phyloP scores from a whole-genome alignment of 345 rosid genomes.

The Arabis alpina region DNA sequence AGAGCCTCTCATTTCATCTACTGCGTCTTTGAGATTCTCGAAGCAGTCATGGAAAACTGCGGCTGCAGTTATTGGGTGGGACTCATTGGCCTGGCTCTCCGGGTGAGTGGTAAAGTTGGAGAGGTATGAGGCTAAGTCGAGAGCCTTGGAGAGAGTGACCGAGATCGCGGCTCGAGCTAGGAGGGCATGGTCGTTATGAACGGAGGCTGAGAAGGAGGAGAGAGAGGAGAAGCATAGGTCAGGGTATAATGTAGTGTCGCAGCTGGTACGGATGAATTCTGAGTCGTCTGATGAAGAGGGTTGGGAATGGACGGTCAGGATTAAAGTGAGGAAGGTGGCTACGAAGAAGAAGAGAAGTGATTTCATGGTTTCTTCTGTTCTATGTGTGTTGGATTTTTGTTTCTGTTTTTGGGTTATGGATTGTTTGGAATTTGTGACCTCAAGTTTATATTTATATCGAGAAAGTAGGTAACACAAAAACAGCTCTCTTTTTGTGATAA shows the following conservation, averaged over 20 bases:
- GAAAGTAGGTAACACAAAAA: background rate
- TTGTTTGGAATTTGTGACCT: conserved; percentile 28
- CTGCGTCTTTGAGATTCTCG: conserved; percentile 79
- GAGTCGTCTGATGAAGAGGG: conserved; percentile 35
- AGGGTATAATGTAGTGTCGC: conserved; percentile 76
- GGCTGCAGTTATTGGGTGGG: conserved; percentile 35
- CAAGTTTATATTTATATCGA: conserved; percentile 20
- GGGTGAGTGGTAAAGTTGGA: conserved; percentile 60
- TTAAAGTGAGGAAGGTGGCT: conserved; percentile 31
- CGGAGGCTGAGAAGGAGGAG: conserved; percentile 55
- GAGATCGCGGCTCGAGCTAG: conserved; percentile 74
- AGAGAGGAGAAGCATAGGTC: conserved; percentile 77
- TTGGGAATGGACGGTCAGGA: conserved; percentile 42
- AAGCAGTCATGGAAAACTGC: conserved; percentile 85
- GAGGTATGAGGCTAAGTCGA: conserved; percentile 55
- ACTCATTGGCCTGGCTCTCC: conserved; percentile 42
- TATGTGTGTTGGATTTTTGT: conserved; percentile 19
- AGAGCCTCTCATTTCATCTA: conserved; percentile 82
- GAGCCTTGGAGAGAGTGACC: conserved; percentile 57
- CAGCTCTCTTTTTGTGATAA: conserved; percentile 1
- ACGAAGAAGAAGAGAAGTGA: conserved; percentile 34
- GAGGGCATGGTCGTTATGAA: conserved; percentile 56
- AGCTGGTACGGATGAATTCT: conserved; percentile 74
- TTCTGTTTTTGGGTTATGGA: conserved; percentile 27
- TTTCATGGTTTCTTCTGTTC: conserved; percentile 34